phyloP scores from a whole-genome alignment of 495 filamentous ascomycete genomes.

The Podospora sp. region DNA sequence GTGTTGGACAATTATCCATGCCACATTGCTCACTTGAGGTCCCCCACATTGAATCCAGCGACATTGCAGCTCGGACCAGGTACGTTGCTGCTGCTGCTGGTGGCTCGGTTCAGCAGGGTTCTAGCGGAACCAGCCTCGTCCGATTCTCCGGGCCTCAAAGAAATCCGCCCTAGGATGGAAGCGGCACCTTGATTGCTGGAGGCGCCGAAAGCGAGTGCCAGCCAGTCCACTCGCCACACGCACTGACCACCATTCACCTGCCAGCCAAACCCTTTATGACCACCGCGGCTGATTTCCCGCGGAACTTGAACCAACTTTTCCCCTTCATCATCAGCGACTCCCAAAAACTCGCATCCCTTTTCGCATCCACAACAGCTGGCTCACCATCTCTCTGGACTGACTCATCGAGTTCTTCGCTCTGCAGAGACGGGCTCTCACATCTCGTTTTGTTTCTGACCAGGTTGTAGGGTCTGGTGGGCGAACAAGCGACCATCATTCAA shows the following conservation, averaged over 20 bases:
- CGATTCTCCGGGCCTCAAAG: slow-evolving; percentile 14
- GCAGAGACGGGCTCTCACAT: not conserved
- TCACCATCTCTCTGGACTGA: slow-evolving; percentile 4
- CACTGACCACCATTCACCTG: slow-evolving; percentile 20
- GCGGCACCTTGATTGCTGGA: not conserved
- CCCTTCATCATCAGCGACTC: slow-evolving; percentile 30
- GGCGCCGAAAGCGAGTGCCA: not conserved
- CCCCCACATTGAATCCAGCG: slow-evolving; percentile 2
- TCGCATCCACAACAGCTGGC: slow-evolving; percentile 21
- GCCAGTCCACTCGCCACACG: slow-evolving; percentile 18
- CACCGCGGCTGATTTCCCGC: slow-evolving; percentile 49
- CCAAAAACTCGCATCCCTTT: slow-evolving; percentile 15
- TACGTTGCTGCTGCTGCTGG: not conserved
- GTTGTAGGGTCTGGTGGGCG: slow-evolving; percentile 27
- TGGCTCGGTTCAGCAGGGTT: not conserved
- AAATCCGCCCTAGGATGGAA: not conserved
- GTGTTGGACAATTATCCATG: not conserved
- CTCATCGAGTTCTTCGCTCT: not conserved
- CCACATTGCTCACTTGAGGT: not conserved
- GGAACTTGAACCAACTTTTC: slow-evolving; percentile 34
- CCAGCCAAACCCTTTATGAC: slow-evolving; percentile 31
- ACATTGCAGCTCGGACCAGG: not conserved
- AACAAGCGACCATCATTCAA: slow-evolving; percentile 19
- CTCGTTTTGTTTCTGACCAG: slow-evolving; percentile 12
- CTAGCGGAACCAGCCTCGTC: slow-evolving; percentile 6